Evolutionary conservation across 495 filamentous ascomycete species (phyloP), one percentile per base, ranked within the genome.

Genomic region (Hypoxylon rickii): DNA sequence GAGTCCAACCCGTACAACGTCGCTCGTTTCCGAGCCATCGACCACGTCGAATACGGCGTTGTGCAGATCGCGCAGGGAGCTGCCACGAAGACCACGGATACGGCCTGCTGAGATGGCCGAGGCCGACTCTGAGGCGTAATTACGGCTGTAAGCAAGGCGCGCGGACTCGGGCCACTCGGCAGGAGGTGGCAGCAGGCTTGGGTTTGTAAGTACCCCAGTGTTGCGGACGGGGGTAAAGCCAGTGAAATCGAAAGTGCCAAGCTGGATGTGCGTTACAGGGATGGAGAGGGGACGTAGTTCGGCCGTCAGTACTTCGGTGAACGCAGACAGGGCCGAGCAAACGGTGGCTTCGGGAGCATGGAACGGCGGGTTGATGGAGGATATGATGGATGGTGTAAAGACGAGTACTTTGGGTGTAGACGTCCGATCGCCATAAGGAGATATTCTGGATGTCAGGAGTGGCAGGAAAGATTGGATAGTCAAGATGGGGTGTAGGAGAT

Each of bases 401-500:
- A 97, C 73, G 33, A 97, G 73, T 36, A 98, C 80, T 37, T 83
- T 83, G 49, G 84, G 79, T 40, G 71, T 65, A 0, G 68, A 52
- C 6, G 65, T 44, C 16, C 48, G 55, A n/a, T 80, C 75, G 37
- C 70, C 71, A 41, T 75, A 70, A 39, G 74, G 72, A 54, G 49
- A 43, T 43, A 77, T 70, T 31, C 73, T 76, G 3, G 80, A 75
- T 10, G 83, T 86, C 37, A 97, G 78, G 19, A 89, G 83, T 0
- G 90, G 92, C 1, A 97, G 77, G 75, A 97, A 96, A 18, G 87
- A 80, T 67, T 96, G 91, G 8, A 89, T 79, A 0, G 87, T 90
- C 49, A 96, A 79, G 55, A 97, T 88, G 3, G 95, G 92, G n/a
- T 89, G 86, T 21, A 97, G 81, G n/a, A 97, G 79, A 46, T 92